Evolutionary conservation across 441 rosid species (phyloP).

Genomic region (Jatropha multifida): DNA sequence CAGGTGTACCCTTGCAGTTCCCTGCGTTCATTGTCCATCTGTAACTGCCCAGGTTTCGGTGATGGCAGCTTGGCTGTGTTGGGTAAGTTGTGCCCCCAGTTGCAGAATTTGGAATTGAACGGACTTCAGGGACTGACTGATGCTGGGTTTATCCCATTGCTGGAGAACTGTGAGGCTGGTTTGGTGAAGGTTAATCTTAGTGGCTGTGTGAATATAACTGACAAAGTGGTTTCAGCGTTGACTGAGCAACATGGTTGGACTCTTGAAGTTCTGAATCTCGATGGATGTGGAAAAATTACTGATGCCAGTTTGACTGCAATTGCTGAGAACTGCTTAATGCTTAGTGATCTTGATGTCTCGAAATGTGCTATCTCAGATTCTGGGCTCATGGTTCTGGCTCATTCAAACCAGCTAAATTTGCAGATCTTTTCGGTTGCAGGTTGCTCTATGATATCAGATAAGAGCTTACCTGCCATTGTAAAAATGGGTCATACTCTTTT

Average conservation of each 20-base stretch:
- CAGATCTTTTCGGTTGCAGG: slow-evolving; percentile 70
- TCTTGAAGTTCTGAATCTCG: slow-evolving; percentile 68
- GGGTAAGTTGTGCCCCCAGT: slow-evolving; percentile 69
- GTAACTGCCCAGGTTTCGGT: slow-evolving; percentile 89
- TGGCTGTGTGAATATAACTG: slow-evolving; percentile 64
- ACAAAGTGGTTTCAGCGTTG: slow-evolving; percentile 53
- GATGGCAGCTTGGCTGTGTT: slow-evolving; percentile 59
- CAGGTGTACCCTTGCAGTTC: slow-evolving; percentile 40
- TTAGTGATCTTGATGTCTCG: slow-evolving; percentile 80
- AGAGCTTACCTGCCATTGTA: slow-evolving; percentile 48
- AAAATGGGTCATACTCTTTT: slow-evolving; percentile 56
- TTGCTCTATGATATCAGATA: slow-evolving; percentile 67
- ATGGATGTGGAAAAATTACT: slow-evolving; percentile 63
- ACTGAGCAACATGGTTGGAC: slow-evolving; percentile 63
- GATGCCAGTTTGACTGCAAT: slow-evolving; percentile 68
- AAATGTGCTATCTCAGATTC: slow-evolving; percentile 63
- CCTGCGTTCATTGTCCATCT: slow-evolving; percentile 57
- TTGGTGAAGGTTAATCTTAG: slow-evolving; percentile 76
- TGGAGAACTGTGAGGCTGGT: slow-evolving; percentile 48
- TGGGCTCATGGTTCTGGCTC: slow-evolving; percentile 62
- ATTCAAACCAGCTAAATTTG: slow-evolving; percentile 46
- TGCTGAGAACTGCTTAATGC: slow-evolving; percentile 65
- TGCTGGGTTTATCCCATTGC: slow-evolving; percentile 60
- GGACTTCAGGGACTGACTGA: slow-evolving; percentile 80
- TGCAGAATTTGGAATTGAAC: slow-evolving; percentile 59